These are phyloP conservation scores for Diacronema lutheri DNA, from an alignment of 78 protist genomes.

Conservation along the genomic window DNA sequence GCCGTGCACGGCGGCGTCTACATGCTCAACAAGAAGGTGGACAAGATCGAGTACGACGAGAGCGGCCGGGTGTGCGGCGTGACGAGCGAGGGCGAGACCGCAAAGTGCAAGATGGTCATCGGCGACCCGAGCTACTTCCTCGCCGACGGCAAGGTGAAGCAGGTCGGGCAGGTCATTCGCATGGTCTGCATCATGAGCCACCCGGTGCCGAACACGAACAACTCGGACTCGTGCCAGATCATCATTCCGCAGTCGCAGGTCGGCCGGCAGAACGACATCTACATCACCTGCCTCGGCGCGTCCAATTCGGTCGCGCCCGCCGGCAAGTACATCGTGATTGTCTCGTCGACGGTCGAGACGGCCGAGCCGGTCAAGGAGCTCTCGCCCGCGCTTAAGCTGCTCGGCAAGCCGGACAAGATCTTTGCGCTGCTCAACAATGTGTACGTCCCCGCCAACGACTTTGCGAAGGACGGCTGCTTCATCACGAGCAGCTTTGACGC, in stretches of 20 bases:
- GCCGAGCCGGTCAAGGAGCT: neutral
- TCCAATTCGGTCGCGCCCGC: conserved; percentile 85
- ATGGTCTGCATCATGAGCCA: conserved; percentile 86
- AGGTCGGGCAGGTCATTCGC: conserved; percentile 79
- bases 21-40: conserved; percentile 74
- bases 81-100: conserved; percentile 62
- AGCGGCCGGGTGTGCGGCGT: conserved; percentile 82
- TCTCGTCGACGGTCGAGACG: conserved; percentile 73
- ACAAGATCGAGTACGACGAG: conserved; percentile 65
- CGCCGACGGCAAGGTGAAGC: conserved; percentile 67
- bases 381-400: neutral
- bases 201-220: conserved; percentile 76
- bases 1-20: conserved; percentile 99
- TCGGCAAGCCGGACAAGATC: neutral
- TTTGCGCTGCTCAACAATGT: conserved; percentile 30
- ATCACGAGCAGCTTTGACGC: conserved; percentile 78
- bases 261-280: conserved; percentile 84
- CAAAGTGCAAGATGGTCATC: conserved; percentile 64
- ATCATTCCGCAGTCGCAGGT: conserved; percentile 92
- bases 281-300: conserved; percentile 74
- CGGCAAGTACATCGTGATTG: conserved; percentile 88
- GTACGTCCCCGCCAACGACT: neutral
- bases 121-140: conserved; percentile 97
- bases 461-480: neutral
- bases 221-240: conserved; percentile 58